These are phyloP conservation scores for Phanerodontia chrysosporium DNA, from an alignment of 768 basidiomycete genomes.

Conservation along the genomic window DNA sequence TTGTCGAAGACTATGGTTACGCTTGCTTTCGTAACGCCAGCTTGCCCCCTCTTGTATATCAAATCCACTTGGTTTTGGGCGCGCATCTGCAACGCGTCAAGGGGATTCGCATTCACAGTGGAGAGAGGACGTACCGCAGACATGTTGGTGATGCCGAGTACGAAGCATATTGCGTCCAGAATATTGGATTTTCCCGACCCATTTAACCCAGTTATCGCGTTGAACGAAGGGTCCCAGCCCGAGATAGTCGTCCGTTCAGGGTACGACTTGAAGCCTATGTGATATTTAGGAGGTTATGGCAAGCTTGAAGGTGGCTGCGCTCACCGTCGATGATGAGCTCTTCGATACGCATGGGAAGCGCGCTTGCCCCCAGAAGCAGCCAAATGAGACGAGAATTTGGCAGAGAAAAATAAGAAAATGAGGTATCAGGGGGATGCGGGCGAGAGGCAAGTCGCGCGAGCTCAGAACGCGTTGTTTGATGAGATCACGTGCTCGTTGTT, in stretches of 20 bases:
- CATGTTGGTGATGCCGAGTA: constrained; percentile 97
- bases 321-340: constrained; percentile 91
- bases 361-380: background rate
- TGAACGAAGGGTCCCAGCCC: constrained; percentile 97
- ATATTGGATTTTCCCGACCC: constrained; percentile 99
- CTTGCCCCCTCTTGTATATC: constrained; percentile 98
- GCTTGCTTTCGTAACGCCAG: constrained; percentile 93
- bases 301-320: background rate
- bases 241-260: constrained; percentile 93
- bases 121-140: constrained; percentile 53
- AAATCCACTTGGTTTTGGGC: constrained; percentile 95
- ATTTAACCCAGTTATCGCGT: constrained; percentile 95
- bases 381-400: too few relatives aligned
- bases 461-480: constrained; percentile 7
- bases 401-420: too few relatives aligned
- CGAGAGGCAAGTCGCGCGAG: background rate
- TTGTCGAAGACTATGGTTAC: constrained; percentile 99
- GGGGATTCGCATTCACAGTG: background rate
- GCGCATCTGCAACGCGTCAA: constrained; percentile 61
- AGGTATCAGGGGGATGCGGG: too few relatives aligned
- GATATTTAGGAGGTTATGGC: background rate
- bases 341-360: constrained; percentile 76
- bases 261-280: constrained; percentile 92
- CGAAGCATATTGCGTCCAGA: constrained; percentile 98
- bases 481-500: constrained; percentile 6